These are phyloP conservation scores for Polysphondylium violaceum DNA, from an alignment of 78 protist genomes.

Conservation along the genomic window DNA sequence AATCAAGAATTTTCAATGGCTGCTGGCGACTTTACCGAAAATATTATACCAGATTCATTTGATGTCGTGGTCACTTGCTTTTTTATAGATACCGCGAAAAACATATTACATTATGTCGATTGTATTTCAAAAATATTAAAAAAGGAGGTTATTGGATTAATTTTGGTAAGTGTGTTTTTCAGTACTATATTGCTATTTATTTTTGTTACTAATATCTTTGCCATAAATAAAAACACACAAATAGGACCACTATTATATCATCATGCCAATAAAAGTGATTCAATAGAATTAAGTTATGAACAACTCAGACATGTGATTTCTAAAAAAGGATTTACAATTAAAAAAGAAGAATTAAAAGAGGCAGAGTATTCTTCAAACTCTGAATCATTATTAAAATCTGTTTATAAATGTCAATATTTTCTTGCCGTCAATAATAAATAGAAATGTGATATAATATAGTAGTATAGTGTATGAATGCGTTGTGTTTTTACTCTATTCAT, in stretches of 20 bases:
- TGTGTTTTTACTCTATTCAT: too few relatives aligned
- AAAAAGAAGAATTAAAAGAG: slow-evolving; percentile 40
- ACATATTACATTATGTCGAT: slow-evolving; percentile 91
- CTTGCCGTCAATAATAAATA: slow-evolving; percentile 27
- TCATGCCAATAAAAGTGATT: slow-evolving; percentile 73
- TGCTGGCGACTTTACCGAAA: slow-evolving; percentile 94
- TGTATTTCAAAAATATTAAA: slow-evolving; percentile 78
- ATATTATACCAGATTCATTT: slow-evolving; percentile 74
- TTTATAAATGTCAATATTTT: slow-evolving; percentile 71
- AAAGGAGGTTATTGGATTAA: slow-evolving; percentile 92
- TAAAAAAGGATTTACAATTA: slow-evolving; percentile 38
- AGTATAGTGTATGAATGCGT: too few relatives aligned
- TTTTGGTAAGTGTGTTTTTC: slow-evolving; percentile 79
- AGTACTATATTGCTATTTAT: slow-evolving; percentile 4
- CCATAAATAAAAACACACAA: background rate
- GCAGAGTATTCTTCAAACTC: slow-evolving; percentile 53
- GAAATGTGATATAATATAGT: too few relatives aligned
- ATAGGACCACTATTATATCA: slow-evolving; percentile 85
- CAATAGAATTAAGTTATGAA: slow-evolving; percentile 79
- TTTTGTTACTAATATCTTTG: slow-evolving; percentile 10
- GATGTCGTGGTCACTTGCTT: slow-evolving; percentile 92
- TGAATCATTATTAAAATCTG: slow-evolving; percentile 15
- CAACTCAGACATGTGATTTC: slow-evolving; percentile 67
- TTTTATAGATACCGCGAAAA: slow-evolving; percentile 97
- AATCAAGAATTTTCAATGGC: slow-evolving; percentile 85